These are phyloP conservation scores for Curvularia hawaiiensis DNA, from an alignment of 2,329 filamentous ascomycete species.

Conservation along the genomic window DNA sequence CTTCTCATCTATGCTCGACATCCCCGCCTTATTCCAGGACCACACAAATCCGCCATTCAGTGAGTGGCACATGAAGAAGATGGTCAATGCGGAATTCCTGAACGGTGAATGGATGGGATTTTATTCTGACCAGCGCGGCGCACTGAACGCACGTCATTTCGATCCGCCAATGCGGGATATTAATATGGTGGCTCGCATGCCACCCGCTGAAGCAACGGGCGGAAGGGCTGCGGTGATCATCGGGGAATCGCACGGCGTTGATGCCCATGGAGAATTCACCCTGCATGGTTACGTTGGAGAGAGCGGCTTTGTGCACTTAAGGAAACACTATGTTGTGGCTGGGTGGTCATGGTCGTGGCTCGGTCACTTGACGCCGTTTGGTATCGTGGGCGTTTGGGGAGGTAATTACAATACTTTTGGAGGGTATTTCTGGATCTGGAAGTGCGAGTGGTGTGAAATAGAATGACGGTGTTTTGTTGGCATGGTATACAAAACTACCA, in stretches of 20 bases:
- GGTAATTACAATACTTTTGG: conserved; percentile 13
- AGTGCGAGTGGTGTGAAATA: conserved; percentile 27
- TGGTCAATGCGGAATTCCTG: conserved; percentile 24
- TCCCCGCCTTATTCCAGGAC: conserved; percentile 18
- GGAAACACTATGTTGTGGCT: conserved; percentile 21
- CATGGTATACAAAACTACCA: background rate
- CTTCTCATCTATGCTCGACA: conserved; percentile 21
- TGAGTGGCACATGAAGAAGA: conserved; percentile 22
- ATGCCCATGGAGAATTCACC: conserved; percentile 22
- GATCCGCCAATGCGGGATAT: conserved; percentile 25
- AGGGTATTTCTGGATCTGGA: conserved; percentile 38
- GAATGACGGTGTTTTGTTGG: background rate
- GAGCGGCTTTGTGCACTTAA: conserved; percentile 22
- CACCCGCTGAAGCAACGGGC: background rate
- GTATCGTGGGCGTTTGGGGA: conserved; percentile 31
- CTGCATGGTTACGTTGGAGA: conserved; percentile 20
- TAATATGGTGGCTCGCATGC: conserved; percentile 8
- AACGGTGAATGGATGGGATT: conserved; percentile 26
- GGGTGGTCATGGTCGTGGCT: conserved; percentile 21
- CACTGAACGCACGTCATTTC: conserved; percentile 2
- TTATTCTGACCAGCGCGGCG: conserved; percentile 20
- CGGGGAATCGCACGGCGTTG: conserved; percentile 20
- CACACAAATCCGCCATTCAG: conserved; percentile 12
- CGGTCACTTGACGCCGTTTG: conserved; percentile 30
- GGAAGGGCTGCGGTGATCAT: conserved; percentile 8